Base-by-base conservation (phyloP, 768 basidiomycete species). In the Xerocomellus chrysenteron region DNA sequence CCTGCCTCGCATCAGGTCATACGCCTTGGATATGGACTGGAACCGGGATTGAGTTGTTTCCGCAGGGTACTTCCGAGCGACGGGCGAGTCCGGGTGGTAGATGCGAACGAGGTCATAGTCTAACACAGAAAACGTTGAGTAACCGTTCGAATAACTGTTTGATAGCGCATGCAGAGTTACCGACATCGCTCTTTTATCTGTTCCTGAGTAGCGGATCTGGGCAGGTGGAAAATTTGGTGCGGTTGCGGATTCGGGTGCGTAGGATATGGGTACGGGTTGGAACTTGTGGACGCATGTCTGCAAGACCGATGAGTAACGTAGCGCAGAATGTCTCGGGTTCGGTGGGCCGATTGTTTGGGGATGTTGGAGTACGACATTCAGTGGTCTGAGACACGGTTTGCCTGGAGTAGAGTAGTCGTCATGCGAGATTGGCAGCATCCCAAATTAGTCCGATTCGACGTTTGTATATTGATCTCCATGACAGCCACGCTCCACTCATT, bases 21-120 rank as follows among this genome's bases (percentile, higher is more conserved):
- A 92, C 13, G 89, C 88, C 16, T 78, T 69, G 28, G 82, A 79
- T 59, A 92, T 88, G 3, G 85, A 76, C 62, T 85, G 85, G 62
- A 91, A 91, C 12, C 82, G 85, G 7, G 79, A 76, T 63, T 88
- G 86, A 4, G 82, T 81, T 3, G 77, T 67, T 16, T 81, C 80
- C 0, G 80, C 63, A 8, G 84, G 71, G 54, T 71, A 70, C 4
- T 67, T 66, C 5, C 78, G 75, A 21, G 74, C 74, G 21, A 74
- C 45, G 24, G 77, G 74, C 41, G 86, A 86, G 68, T 92, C 89
- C 3, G 89, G 89, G 68, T 92, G 89, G 69, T 91, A 89, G 55
- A 89, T 78, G 40, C 85, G 79, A 33, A 91, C 90, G 44, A 92
- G 87, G 59, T 90, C 89, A 65, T 84, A 89, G 70, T 91, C 89